These are phyloP conservation scores for Leishmania major DNA, from an alignment of 208 protist species.

Conservation along the genomic window DNA sequence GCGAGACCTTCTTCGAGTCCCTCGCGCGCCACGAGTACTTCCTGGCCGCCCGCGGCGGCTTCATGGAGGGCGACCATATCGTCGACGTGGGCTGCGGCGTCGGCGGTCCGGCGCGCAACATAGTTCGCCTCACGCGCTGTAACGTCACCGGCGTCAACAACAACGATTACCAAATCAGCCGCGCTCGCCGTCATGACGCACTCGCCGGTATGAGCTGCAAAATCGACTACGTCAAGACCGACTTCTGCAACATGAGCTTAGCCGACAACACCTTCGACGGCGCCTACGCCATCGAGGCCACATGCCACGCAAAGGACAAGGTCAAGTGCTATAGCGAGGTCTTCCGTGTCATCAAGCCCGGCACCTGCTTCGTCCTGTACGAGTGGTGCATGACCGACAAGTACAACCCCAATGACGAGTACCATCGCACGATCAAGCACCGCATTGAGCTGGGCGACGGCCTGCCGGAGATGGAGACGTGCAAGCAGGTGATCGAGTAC, in stretches of 20 bases:
- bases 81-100: conserved; percentile 97
- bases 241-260: conserved; percentile 94
- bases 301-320: conserved; percentile 96
- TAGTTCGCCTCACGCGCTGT: conserved; percentile 94
- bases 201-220: conserved; percentile 64
- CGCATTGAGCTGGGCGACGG: conserved; percentile 96
- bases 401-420: conserved; percentile 91
- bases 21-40: conserved; percentile 95
- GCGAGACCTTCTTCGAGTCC: conserved; percentile 92
- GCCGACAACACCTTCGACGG: conserved; percentile 93
- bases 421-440: conserved; percentile 90
- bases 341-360: conserved; percentile 94
- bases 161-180: conserved; percentile 96
- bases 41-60: conserved; percentile 82
- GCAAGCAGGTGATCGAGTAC: conserved; percentile 71
- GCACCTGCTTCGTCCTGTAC: conserved; percentile 93
- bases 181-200: conserved; percentile 81
- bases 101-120: conserved; percentile 94
- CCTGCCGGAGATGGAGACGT: conserved; percentile 90
- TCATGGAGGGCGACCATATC: conserved; percentile 85
- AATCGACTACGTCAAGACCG: conserved; percentile 90
- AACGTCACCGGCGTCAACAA: conserved; percentile 97
- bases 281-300: conserved; percentile 97
- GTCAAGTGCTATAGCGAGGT: conserved; percentile 93
- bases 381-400: conserved; percentile 96